Evolutionary conservation across 164 flowering plant genomes (phyloP), one percentile per base, ranked within the genome.

Genomic region (Annona cherimola): DNA sequence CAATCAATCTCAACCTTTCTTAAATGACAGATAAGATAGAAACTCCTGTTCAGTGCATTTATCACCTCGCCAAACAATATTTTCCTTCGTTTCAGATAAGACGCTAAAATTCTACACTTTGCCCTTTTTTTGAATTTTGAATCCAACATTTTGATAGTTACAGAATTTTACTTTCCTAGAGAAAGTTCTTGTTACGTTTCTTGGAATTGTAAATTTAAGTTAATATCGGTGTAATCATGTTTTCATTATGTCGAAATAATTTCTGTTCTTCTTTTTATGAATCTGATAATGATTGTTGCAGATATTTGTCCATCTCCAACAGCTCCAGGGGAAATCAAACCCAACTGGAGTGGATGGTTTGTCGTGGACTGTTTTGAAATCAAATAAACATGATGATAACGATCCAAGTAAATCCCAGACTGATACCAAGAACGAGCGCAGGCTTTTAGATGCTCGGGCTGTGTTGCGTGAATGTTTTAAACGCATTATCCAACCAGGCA

Each of bases 391-490:
- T 60, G 85, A 80, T 26, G 46, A 11, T 46, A 4, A 8, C 70
- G 68, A 70, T 45, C 59, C 71, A 64, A 76, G 75, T 69, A 62
- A 62, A 50, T 63, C 61, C 64, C 81, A 82, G 69, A 63, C 40
- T 44, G 87, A 83, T 63, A 69, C 68, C 18, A 45, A 74, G 65
- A 42, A 73, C 18, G 88, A 87, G 76, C 77, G 87, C 84, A 90
- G 88, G 79, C 96, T 95, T 42, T 81, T 74, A 80, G 72, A 84
- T 69, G 98, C 98, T 45, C 85, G 89, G 19, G 74, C 45, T 50
- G 86, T 93, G 69, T 81, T 95, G 87, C 97, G 90, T 50, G 99
- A 95, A 76, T 93, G 96, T 77, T 95, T 95, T 73, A 86, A 85
- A 73, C 89, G 92, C 69, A 77, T 89, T 43, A 79, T 75, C 66